A percentile compares a stretch with the other conserved stretches of the same genome.
phyloP scores from a whole-genome alignment of 352 stramenopile genomes.

The Phytophthora megakarya region DNA sequence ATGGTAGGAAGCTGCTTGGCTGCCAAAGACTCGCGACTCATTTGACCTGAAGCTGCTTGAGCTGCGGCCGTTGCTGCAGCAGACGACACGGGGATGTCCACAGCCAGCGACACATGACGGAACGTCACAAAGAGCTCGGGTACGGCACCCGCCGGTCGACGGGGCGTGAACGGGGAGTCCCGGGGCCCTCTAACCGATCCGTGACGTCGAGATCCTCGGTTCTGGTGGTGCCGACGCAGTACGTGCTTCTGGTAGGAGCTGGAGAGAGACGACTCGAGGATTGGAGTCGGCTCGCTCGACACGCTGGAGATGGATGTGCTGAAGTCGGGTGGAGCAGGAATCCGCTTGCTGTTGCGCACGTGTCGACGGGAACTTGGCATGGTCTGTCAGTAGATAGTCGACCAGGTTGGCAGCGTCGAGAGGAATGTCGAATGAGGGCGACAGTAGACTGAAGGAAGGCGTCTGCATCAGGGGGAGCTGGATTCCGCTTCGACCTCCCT shows the following conservation, averaged over 20 bases:
- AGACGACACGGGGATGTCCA: slow-evolving; percentile 31
- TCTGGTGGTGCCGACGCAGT: slow-evolving; percentile 32
- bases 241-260: slow-evolving; percentile 38
- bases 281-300: slow-evolving; percentile 35
- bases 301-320: slow-evolving; percentile 37
- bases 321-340: slow-evolving; percentile 17
- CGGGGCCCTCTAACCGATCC: slow-evolving; percentile 9
- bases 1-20: slow-evolving; percentile 59
- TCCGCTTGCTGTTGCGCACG: slow-evolving; percentile 24
- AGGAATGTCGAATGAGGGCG: slow-evolving; percentile 31
- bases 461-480: background rate
- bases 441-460: slow-evolving; percentile 2
- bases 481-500: slow-evolving; percentile 22
- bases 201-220: slow-evolving; percentile 19
- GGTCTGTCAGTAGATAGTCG: background rate
- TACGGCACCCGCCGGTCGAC: slow-evolving; percentile 29
- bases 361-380: slow-evolving; percentile 27
- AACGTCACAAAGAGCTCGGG: slow-evolving; percentile 42
- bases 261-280: slow-evolving; percentile 34
- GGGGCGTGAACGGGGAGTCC: slow-evolving; percentile 34
- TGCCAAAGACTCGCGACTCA: slow-evolving; percentile 32
- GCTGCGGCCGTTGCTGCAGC: slow-evolving; percentile 29
- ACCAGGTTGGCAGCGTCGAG: background rate
- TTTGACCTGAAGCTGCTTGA: slow-evolving; percentile 31
- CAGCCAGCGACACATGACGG: slow-evolving; percentile 41